phyloP scores from a whole-genome alignment of 805 yeast genomes.

The Cyberlindnera amylophila region DNA sequence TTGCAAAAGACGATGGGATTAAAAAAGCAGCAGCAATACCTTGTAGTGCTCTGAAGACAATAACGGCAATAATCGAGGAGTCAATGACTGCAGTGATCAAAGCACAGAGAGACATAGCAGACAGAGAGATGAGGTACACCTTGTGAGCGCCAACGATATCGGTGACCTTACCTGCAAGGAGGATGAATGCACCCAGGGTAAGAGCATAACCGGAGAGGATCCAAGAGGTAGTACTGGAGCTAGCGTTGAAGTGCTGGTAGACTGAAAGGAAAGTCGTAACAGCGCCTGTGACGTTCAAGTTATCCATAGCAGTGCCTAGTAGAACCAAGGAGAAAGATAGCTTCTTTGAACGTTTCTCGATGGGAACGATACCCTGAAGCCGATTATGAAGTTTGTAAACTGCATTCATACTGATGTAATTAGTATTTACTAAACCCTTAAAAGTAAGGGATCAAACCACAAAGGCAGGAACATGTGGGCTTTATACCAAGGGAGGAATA shows the following conservation, averaged over 20 bases:
- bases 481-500: no score
- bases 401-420: neutral
- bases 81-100: constrained; percentile 36
- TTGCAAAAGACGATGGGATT: constrained; percentile 36
- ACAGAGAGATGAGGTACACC: constrained; percentile 27
- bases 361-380: neutral
- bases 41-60: constrained; percentile 42
- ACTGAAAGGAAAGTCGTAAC: constrained; percentile 2
- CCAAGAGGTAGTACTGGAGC: constrained; percentile 35
- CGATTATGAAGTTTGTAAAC: neutral
- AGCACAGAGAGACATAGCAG: constrained; percentile 25
- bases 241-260: constrained; percentile 2
- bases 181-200: constrained; percentile 40
- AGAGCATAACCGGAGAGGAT: constrained; percentile 39
- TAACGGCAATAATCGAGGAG: constrained; percentile 31
- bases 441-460: no score
- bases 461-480: no score
- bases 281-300: constrained; percentile 10
- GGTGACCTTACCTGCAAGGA: constrained; percentile 37
- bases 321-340: constrained; percentile 1
- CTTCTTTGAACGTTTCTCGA: neutral
- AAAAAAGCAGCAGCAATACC: constrained; percentile 41
- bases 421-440: no score
- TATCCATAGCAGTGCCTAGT: constrained; percentile 9
- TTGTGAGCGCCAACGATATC: constrained; percentile 36